These are phyloP conservation scores for Neurospora discreta DNA, from an alignment of 495 filamentous ascomycete species.

Conservation along the genomic window DNA sequence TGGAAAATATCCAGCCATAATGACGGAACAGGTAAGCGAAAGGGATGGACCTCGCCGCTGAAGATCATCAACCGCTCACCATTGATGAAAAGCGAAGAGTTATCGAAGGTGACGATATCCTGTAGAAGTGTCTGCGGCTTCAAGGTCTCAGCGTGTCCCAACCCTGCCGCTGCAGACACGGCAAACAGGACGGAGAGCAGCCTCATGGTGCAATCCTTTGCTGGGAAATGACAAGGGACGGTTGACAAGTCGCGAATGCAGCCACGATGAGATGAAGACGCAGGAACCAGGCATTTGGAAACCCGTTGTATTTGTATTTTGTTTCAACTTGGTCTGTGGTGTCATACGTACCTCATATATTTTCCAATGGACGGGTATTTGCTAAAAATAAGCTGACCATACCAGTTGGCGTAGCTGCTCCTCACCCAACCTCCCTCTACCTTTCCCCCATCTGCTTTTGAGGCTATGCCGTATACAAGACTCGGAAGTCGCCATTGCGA, in stretches of 20 bases:
- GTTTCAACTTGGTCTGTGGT: not conserved
- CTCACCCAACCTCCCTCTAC: not conserved
- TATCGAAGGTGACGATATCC: conserved; percentile 55
- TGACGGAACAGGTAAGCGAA: conserved; percentile 59
- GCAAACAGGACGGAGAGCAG: not conserved
- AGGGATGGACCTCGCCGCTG: conserved; percentile 65
- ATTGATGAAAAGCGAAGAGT: conserved; percentile 60
- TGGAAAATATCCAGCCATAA: conserved; percentile 68
- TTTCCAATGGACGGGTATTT: not conserved
- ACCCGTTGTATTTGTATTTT: not conserved
- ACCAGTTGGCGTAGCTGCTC: not conserved
- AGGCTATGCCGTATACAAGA: not conserved
- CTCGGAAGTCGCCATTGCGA: not conserved
- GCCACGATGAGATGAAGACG: not conserved
- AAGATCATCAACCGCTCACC: conserved; percentile 64
- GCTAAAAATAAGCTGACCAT: not conserved
- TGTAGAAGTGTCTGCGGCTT: not conserved
- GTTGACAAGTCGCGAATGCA: not conserved
- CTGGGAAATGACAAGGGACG: not conserved
- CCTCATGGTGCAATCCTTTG: not conserved
- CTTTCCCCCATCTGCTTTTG: not conserved
- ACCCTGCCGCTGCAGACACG: not conserved
- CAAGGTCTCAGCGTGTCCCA: not conserved
- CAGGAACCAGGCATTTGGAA: not conserved
- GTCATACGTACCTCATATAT: not conserved